A percentile compares a stretch with the other conserved stretches of the same genome.
Conservation (phyloP, 2,329 filamentous ascomycete genomes). For the Lithohypha guttulata region DNA sequence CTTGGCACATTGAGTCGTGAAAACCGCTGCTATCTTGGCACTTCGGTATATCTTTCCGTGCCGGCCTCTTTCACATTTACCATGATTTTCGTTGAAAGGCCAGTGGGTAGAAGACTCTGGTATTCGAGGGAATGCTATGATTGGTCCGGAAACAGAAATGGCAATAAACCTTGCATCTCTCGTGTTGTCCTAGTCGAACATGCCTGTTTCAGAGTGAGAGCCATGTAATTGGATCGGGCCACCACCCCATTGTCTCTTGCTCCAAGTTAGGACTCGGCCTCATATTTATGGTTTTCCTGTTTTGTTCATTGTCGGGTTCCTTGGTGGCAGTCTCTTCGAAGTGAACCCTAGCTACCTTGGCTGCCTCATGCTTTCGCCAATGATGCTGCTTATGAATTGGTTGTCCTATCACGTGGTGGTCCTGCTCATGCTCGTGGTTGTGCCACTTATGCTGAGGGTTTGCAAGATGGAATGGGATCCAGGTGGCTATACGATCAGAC, state of each 20-base stretch:
- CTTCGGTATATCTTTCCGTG: constrained; percentile 1
- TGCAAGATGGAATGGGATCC: too few species aligned
- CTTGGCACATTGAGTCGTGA: not conserved
- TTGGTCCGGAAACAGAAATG: not conserved
- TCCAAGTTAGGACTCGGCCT: too few species aligned
- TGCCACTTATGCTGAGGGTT: too few species aligned
- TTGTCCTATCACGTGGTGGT: too few species aligned
- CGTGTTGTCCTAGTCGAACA: not conserved
- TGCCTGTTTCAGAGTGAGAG: constrained; percentile 4
- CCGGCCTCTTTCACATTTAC: not conserved
- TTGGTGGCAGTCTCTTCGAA: too few species aligned
- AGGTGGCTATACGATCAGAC: too few species aligned
- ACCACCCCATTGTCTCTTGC: constrained; percentile 1
- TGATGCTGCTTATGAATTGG: too few species aligned
- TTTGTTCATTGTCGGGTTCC: too few species aligned
- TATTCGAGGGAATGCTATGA: not conserved
- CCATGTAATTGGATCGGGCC: not conserved
- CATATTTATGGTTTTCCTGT: too few species aligned
- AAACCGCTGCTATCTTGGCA: not conserved
- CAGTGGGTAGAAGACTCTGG: not conserved
- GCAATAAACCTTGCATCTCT: not conserved
- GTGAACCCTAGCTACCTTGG: too few species aligned
- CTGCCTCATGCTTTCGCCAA: too few species aligned
- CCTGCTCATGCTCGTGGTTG: too few species aligned
- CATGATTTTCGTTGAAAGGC: not conserved